Percentiles rank a stretch among this genome's conserved stretches.
phyloP scores from a whole-genome alignment of 2,329 filamentous ascomycete species.

The Cryphonectria carpinicola region DNA sequence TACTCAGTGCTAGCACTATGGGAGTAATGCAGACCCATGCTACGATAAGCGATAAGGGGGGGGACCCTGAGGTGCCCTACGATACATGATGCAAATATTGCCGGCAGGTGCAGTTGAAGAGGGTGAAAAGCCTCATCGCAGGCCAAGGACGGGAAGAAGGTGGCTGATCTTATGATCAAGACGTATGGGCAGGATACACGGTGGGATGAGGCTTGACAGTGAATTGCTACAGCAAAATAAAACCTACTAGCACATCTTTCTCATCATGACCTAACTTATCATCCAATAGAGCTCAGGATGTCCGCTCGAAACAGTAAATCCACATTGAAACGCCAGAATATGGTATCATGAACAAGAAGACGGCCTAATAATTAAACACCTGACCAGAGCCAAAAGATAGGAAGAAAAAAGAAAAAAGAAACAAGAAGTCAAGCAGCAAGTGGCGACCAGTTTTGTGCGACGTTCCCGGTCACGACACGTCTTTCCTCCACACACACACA shows the following conservation, averaged over 20 bases:
- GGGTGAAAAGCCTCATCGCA: too few relatives aligned
- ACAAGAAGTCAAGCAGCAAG: not conserved
- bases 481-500: not conserved
- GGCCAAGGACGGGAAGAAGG: not conserved
- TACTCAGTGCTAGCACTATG: not conserved
- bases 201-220: not conserved
- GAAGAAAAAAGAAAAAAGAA: not conserved
- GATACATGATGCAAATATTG: not conserved
- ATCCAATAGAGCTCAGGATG: not conserved
- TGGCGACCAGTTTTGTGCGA: not conserved
- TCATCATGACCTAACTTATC: not conserved
- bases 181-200: not conserved
- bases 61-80: not conserved
- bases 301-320: not conserved
- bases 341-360: slow-evolving; percentile 22
- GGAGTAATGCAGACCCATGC: not conserved
- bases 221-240: not conserved
- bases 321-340: slow-evolving; percentile 3
- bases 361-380: not conserved
- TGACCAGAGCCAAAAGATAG: not conserved
- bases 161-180: not conserved
- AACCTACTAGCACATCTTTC: not conserved
- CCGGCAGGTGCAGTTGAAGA: not conserved
- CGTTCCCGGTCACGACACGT: not conserved
- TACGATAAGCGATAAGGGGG: slow-evolving; percentile 10